Percentiles rank a stretch among this genome's conserved stretches.
Evolutionary conservation across 345 rosid genomes (phyloP).

Genomic region (Pugionium dolabratum): DNA sequence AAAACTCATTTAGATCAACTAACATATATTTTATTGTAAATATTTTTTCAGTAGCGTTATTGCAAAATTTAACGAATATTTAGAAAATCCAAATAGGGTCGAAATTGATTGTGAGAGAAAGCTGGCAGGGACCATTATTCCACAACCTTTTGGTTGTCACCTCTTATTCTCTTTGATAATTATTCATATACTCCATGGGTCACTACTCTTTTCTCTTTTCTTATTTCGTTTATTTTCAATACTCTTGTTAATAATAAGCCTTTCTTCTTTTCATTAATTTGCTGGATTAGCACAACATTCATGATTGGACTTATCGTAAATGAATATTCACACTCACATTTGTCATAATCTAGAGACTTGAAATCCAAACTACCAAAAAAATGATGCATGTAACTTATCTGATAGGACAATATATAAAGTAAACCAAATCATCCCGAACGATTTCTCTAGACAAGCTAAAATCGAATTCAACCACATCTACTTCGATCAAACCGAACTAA

Average conservation of each 20-base stretch:
- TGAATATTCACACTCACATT: constrained; percentile 3
- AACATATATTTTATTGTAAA: constrained; percentile 2
- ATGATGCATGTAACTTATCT: constrained; percentile 17
- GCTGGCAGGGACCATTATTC: constrained; percentile 49
- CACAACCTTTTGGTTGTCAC: constrained; percentile 47
- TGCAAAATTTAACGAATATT: constrained; percentile 29
- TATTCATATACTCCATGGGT: constrained; percentile 39
- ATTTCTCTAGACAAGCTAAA: background rate
- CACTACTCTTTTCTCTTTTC: constrained; percentile 29
- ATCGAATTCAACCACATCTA: background rate
- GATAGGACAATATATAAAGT: background rate
- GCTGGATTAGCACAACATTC: constrained; percentile 39
- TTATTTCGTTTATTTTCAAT: constrained; percentile 4
- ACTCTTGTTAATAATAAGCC: constrained; percentile 16
- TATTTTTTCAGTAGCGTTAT: constrained; percentile 1
- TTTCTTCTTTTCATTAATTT: constrained; percentile 22
- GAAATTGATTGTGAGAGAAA: constrained; percentile 39
- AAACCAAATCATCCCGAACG: background rate
- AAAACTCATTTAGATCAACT: constrained; percentile 2
- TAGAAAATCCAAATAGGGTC: constrained; percentile 35
- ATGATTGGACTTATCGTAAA: constrained; percentile 26
- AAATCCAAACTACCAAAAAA: background rate
- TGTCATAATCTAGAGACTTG: constrained; percentile 18
- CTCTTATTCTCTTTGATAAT: constrained; percentile 43
- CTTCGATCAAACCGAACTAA: too few species aligned